These are phyloP conservation scores for Lecanosticta acicola DNA, from an alignment of 2,329 filamentous ascomycete genomes.

Conservation along the genomic window DNA sequence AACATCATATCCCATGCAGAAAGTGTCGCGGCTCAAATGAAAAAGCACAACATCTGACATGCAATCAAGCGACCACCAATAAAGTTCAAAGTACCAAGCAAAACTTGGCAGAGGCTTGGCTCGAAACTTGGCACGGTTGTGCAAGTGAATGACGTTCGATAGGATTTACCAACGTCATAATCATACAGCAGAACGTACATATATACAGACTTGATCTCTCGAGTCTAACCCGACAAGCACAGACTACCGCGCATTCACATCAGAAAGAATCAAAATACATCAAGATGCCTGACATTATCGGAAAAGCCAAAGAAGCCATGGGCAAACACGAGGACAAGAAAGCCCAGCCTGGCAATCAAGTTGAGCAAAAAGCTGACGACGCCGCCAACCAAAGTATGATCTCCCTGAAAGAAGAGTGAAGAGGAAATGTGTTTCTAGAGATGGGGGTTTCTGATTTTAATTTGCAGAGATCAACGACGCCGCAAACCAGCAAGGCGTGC, in stretches of 20 bases:
- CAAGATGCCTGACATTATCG: slow-evolving; percentile 5
- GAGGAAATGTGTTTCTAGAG: background rate
- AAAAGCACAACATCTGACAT: too few relatives aligned
- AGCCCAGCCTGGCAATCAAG: slow-evolving; percentile 8
- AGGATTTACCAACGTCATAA: background rate
- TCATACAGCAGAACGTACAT: too few relatives aligned
- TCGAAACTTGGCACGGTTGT: background rate
- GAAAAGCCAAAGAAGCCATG: slow-evolving; percentile 1
- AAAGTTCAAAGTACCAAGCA: background rate
- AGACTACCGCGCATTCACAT: too few relatives aligned
- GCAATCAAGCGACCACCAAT: too few relatives aligned
- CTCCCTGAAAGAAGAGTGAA: too few relatives aligned
- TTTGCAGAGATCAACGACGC: slow-evolving; percentile 9
- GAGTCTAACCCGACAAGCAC: too few relatives aligned
- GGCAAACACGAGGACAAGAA: slow-evolving; percentile 8
- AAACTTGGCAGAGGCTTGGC: background rate
- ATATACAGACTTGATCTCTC: too few relatives aligned
- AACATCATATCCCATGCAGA: too few relatives aligned
- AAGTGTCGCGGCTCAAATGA: too few relatives aligned
- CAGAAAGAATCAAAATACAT: too few relatives aligned
- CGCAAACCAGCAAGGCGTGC: slow-evolving; percentile 8
- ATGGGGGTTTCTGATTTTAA: background rate
- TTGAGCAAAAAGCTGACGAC: slow-evolving; percentile 8
- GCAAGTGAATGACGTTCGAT: background rate
- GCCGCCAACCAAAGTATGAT: slow-evolving; percentile 6